These are phyloP conservation scores for Cylindrodendrum hubeiense DNA, from an alignment of 2,329 filamentous ascomycete species.

Conservation along the genomic window DNA sequence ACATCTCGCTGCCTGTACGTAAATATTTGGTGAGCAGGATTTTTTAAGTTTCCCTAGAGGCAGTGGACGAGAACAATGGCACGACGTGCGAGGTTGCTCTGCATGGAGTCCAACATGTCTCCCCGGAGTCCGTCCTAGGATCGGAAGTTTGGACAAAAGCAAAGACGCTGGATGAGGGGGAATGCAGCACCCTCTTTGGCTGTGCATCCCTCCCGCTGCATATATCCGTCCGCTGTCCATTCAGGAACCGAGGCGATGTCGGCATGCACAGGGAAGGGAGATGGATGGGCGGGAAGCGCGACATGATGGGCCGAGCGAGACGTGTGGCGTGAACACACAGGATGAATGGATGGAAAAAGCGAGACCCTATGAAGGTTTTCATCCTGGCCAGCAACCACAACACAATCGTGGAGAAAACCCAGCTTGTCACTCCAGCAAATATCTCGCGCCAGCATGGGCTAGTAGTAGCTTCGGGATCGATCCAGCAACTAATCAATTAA, in stretches of 20 bases:
- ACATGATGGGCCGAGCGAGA: not conserved
- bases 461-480: not conserved
- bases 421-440: not conserved
- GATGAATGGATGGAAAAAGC: not conserved
- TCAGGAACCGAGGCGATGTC: slow-evolving; percentile 29
- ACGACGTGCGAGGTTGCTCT: slow-evolving; percentile 1
- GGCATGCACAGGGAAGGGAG: slow-evolving; percentile 15
- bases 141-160: not conserved
- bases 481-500: not conserved
- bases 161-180: slow-evolving; percentile 8
- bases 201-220: slow-evolving; percentile 12
- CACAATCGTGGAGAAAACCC: not conserved
- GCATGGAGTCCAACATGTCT: not conserved
- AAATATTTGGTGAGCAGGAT: not conserved
- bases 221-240: slow-evolving; percentile 8
- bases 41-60: not conserved
- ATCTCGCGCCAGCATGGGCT: not conserved
- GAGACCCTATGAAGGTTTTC: not conserved
- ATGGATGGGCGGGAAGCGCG: slow-evolving; percentile 3
- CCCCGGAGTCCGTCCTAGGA: not conserved
- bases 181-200: slow-evolving; percentile 17
- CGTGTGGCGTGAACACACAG: slow-evolving; percentile 1
- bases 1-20: not conserved
- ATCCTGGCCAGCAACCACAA: not conserved
- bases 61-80: slow-evolving; percentile 11